A percentile compares a stretch with the other conserved stretches of the same genome.
These are phyloP conservation scores for Ceratocystis albifundus DNA, from an alignment of 2,329 filamentous ascomycete species.

Conservation along the genomic window DNA sequence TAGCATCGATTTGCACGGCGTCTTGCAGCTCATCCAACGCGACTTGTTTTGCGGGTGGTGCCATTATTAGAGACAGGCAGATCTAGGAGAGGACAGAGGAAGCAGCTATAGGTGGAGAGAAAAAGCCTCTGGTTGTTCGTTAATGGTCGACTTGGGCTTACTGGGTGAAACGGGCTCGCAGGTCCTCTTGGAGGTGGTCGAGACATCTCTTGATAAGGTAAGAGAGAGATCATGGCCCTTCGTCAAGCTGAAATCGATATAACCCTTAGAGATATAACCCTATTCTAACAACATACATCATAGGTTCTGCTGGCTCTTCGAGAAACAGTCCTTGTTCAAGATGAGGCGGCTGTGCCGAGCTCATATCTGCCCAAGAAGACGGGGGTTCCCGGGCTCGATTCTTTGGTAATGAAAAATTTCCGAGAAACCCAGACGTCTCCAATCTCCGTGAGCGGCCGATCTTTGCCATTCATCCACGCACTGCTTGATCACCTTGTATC, in stretches of 20 bases:
- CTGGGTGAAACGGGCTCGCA: conserved; percentile 38
- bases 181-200: conserved; percentile 45
- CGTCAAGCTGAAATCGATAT: conserved; percentile 18
- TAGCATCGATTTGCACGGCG: conserved; percentile 38
- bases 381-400: conserved; percentile 37
- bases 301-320: conserved; percentile 24
- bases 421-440: conserved; percentile 38
- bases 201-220: conserved; percentile 50
- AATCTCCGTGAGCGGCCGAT: conserved; percentile 42
- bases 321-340: conserved; percentile 23
- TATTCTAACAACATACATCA: conserved; percentile 26
- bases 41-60: conserved; percentile 47
- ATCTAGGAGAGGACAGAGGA: neutral
- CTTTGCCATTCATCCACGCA: conserved; percentile 45
- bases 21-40: conserved; percentile 40
- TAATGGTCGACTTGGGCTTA: conserved; percentile 27
- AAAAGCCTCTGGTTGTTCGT: neutral
- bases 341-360: conserved; percentile 18
- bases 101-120: neutral
- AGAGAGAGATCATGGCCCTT: conserved; percentile 29
- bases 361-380: conserved; percentile 29
- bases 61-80: conserved; percentile 34
- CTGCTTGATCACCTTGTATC: conserved; percentile 43
- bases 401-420: conserved; percentile 38
- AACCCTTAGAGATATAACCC: conserved; percentile 26